Evolutionary conservation across 129 eudicot genomes (phyloP).

Genomic region (Oenanthe sinensis): DNA sequence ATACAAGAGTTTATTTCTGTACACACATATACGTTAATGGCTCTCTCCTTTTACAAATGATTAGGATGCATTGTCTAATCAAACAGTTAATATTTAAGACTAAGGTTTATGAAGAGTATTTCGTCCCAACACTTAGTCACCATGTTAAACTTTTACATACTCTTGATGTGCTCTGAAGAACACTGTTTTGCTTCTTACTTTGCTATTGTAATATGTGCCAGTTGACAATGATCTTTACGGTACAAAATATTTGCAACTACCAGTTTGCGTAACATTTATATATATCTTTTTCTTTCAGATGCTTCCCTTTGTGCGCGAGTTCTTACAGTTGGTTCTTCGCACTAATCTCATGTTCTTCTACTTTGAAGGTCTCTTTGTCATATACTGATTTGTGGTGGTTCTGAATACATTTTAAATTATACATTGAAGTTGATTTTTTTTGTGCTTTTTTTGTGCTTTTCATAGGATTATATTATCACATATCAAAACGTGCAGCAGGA

Average conservation of each 20-base stretch:
- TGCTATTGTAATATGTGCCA: not conserved
- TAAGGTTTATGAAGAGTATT: not conserved
- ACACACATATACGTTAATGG: not conserved
- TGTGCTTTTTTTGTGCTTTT: conserved; percentile 12
- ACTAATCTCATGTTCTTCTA: conserved; percentile 96
- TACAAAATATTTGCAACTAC: not conserved
- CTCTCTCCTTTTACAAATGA: not conserved
- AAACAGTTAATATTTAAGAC: not conserved
- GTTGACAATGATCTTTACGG: not conserved
- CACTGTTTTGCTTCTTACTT: not conserved
- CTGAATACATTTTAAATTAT: not conserved
- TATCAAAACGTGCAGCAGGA: conserved; percentile 97
- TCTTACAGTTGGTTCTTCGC: conserved; percentile 77
- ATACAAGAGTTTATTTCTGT: not conserved
- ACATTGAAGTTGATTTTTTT: conserved; percentile 4
- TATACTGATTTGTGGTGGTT: not conserved
- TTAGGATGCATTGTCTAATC: not conserved
- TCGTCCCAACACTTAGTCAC: not conserved
- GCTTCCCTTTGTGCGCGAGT: conserved; percentile 82
- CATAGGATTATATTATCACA: conserved; percentile 87
- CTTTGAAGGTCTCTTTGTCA: conserved; percentile 55
- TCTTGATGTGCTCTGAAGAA: not conserved
- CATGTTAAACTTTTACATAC: not conserved
- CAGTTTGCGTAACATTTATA: conserved; percentile 6
- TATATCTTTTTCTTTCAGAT: conserved; percentile 35